phyloP scores from a whole-genome alignment of 1,139 yeast genomes.

The Suhomyces ambrosiae region DNA sequence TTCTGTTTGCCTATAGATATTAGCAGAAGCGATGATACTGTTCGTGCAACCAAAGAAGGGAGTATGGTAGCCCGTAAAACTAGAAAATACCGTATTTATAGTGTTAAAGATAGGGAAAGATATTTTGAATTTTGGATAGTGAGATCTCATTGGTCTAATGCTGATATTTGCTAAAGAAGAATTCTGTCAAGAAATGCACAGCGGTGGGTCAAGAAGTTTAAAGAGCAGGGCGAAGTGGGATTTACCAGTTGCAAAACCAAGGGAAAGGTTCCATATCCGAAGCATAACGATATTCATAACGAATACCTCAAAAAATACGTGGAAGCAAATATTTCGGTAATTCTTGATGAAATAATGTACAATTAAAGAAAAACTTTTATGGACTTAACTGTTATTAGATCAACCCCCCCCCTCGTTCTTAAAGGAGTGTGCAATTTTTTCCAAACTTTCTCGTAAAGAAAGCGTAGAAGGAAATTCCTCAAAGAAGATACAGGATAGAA shows the following conservation, averaged over 20 bases:
- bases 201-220: not conserved
- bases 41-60: not conserved
- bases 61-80: not conserved
- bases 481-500: conserved; percentile 2
- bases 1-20: not conserved
- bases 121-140: not conserved
- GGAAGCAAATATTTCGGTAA: conserved; percentile 1
- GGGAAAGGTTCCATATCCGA: not conserved
- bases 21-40: not conserved
- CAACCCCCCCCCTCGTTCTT: conserved; percentile 1
- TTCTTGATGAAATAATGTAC: conserved; percentile 2
- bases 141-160: not conserved
- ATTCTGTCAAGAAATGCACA: not conserved
- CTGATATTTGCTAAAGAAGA: not conserved
- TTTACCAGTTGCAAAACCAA: conserved; percentile 1
- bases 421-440: conserved; percentile 2
- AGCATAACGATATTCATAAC: conserved; percentile 1
- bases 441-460: conserved; percentile 5
- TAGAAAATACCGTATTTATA: conserved; percentile 1
- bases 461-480: conserved; percentile 4
- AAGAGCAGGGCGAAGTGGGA: not conserved
- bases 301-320: not conserved
- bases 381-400: conserved; percentile 3
- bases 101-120: not conserved
- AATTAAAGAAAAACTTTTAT: not conserved